phyloP scores from a whole-genome alignment of 352 stramenopile genomes.

The Globisporangium parvum region DNA sequence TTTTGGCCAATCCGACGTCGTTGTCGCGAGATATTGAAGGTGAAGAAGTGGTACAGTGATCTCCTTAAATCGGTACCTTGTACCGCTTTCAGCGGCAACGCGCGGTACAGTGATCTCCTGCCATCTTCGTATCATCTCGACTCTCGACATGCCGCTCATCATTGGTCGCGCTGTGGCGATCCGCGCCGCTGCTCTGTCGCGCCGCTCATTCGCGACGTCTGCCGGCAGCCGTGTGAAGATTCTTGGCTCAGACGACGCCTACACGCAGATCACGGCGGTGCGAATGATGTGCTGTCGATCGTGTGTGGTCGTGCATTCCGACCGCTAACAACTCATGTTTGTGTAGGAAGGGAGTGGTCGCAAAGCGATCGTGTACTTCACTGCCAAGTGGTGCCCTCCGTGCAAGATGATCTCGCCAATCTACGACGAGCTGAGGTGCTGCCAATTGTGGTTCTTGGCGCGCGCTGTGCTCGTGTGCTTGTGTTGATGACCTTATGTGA shows the following conservation, averaged over 20 bases:
- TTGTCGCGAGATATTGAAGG: too few species aligned
- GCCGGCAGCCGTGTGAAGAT: conserved; percentile 64
- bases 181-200: conserved; percentile 19
- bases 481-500: not conserved
- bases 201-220: conserved; percentile 28
- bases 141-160: conserved; percentile 33
- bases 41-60: too few species aligned
- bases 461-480: too few species aligned
- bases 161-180: conserved; percentile 18
- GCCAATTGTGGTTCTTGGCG: too few species aligned
- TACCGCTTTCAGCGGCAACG: too few species aligned
- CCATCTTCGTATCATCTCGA: too few species aligned
- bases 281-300: conserved; percentile 6
- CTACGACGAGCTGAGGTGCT: conserved; percentile 79
- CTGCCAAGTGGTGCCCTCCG: conserved; percentile 85
- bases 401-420: conserved; percentile 90
- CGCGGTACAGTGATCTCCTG: too few species aligned
- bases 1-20: too few species aligned
- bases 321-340: not conserved
- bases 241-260: conserved; percentile 65
- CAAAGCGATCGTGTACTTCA: conserved; percentile 88
- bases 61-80: too few species aligned
- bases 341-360: conserved; percentile 46
- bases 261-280: conserved; percentile 64
- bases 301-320: not conserved